These are phyloP conservation scores for Chlorella ohadii DNA, from an alignment of 139 green algal species.

Conservation along the genomic window DNA sequence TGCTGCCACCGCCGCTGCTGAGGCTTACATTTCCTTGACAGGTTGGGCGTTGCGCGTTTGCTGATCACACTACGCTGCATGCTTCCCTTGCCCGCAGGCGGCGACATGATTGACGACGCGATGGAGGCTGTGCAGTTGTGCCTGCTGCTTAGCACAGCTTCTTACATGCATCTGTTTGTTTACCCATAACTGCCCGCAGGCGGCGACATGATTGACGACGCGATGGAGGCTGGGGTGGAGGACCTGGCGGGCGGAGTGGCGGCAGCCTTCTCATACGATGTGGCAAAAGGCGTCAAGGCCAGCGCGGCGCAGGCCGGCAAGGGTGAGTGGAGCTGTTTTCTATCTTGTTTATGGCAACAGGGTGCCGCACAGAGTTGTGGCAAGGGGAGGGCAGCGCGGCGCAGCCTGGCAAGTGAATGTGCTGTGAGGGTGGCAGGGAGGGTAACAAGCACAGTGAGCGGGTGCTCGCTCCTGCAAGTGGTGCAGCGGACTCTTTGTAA, in stretches of 20 bases:
- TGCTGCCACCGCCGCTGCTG: not conserved
- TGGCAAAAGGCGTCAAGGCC: conserved; percentile 12
- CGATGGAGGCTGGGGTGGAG: conserved; percentile 13
- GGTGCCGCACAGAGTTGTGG: too few relatives aligned
- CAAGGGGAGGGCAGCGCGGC: conserved; percentile 5
- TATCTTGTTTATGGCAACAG: too few relatives aligned
- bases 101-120: conserved; percentile 37
- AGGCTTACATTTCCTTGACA: not conserved
- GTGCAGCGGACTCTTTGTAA: too few relatives aligned
- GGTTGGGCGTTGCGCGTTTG: too few relatives aligned
- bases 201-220: conserved; percentile 38
- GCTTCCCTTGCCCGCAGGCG: conserved; percentile 8
- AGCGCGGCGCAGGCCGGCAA: not conserved
- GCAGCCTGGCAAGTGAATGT: not conserved
- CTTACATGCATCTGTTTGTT: too few relatives aligned
- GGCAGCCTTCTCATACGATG: conserved; percentile 14
- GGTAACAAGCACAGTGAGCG: not conserved
- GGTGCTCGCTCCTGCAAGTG: not conserved
- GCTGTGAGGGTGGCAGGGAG: not conserved
- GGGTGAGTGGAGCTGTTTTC: not conserved
- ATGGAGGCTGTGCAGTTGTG: not conserved
- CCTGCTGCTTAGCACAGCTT: too few relatives aligned
- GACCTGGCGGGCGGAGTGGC: conserved; percentile 10
- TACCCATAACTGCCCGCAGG: not conserved
- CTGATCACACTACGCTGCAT: too few relatives aligned